phyloP scores from a whole-genome alignment of 768 basidiomycete species.

The Antrodiella citrinella region DNA sequence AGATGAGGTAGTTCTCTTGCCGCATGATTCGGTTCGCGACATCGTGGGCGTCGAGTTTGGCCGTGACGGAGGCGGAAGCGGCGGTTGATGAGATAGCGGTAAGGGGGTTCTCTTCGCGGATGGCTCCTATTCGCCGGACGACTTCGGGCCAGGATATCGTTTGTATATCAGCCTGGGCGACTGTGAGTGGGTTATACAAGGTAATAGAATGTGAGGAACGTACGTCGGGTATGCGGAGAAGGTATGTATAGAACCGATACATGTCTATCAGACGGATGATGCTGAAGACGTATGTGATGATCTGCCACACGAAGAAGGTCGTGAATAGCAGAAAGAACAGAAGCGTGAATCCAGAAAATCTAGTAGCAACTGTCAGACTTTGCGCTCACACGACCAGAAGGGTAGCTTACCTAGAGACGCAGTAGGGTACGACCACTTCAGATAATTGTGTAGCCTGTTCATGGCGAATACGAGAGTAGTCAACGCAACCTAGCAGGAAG shows the following conservation, averaged over 20 bases:
- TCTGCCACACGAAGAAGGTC: conserved; percentile 86
- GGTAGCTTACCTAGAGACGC: conserved; percentile 65
- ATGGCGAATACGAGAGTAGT: conserved; percentile 74
- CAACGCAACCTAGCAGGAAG: conserved; percentile 90
- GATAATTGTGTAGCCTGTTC: conserved; percentile 62
- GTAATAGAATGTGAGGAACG: conserved; percentile 21
- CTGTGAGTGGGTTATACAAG: neutral
- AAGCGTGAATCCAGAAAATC: conserved; percentile 78
- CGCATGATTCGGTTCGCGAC: conserved; percentile 96
- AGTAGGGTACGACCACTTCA: conserved; percentile 76
- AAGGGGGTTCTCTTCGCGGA: conserved; percentile 88
- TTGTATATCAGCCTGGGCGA: conserved; percentile 82
- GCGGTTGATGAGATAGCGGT: conserved; percentile 72
- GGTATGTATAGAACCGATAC: conserved; percentile 92
- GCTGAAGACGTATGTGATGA: conserved; percentile 68
- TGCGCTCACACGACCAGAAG: neutral
- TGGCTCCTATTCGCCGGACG: conserved; percentile 80
- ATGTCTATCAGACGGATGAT: conserved; percentile 81
- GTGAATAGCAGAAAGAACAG: conserved; percentile 81
- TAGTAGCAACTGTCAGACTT: conserved; percentile 20
- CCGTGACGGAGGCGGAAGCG: conserved; percentile 57
- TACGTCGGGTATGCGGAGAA: conserved; percentile 93
- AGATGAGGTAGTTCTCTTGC: conserved; percentile 97
- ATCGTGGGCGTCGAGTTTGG: conserved; percentile 95
- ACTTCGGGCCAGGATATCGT: conserved; percentile 97